Conservation (phyloP, 2,329 filamentous ascomycete genomes). For the Talaromyces rugulosus region DNA sequence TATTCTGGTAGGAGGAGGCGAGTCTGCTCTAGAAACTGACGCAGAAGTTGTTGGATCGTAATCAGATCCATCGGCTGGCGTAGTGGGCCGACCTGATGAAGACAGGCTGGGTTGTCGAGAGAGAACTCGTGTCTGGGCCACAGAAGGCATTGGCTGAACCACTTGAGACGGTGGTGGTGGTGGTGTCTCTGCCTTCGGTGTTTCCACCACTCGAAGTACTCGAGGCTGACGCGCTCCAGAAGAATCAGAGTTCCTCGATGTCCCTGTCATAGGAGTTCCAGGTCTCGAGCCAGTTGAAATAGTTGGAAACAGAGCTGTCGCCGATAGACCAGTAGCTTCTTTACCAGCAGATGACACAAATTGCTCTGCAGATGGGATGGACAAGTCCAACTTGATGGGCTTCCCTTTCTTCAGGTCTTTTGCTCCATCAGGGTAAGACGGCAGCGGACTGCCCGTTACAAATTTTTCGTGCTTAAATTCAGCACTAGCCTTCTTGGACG, state of each 20-base stretch:
- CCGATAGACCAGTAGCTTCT: conserved; percentile 19
- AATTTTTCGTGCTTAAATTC: conserved; percentile 16
- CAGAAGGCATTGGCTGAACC: conserved; percentile 29
- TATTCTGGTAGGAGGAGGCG: conserved; percentile 51
- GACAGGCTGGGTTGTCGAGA: conserved; percentile 43
- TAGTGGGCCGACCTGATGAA: conserved; percentile 56
- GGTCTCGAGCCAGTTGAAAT: conserved; percentile 40
- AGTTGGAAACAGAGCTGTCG: conserved; percentile 9
- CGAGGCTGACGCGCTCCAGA: conserved; percentile 40
- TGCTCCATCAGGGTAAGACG: conserved; percentile 11
- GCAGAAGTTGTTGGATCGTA: conserved; percentile 55
- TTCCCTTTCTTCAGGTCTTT: conserved; percentile 22
- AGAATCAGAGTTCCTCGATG: conserved; percentile 36
- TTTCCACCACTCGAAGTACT: conserved; percentile 55
- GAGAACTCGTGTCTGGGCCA: conserved; percentile 26
- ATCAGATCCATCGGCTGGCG: conserved; percentile 59
- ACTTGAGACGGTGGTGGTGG: conserved; percentile 28
- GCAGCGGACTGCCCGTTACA: conserved; percentile 15
- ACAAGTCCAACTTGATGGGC: conserved; percentile 31
- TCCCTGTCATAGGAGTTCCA: conserved; percentile 41
- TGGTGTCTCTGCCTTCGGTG: conserved; percentile 48
- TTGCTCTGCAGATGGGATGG: conserved; percentile 18
- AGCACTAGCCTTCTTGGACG: conserved; percentile 24
- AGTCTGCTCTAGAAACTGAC: conserved; percentile 57
- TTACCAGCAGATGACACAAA: conserved; percentile 19